phyloP scores from a whole-genome alignment of 345 rosid species.

The Sonneratia caseolaris region DNA sequence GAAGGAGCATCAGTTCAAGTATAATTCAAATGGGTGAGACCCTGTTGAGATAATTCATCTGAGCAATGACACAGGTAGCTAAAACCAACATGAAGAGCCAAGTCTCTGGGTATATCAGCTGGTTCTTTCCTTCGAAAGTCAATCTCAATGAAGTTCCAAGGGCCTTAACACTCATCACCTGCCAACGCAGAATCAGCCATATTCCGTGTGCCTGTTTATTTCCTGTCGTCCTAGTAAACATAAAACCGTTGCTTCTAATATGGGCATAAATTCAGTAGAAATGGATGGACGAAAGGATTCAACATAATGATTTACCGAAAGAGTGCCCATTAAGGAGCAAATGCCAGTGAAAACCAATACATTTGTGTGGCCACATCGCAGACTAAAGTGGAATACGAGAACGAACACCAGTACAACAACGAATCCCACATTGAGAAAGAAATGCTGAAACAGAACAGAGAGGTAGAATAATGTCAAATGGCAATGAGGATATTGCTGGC shows the following conservation, averaged over 20 bases:
- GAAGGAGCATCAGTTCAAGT: neutral
- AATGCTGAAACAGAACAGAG: slow-evolving; percentile 50
- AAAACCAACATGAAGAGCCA: slow-evolving; percentile 78
- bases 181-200: neutral
- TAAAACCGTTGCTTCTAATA: neutral
- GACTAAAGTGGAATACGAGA: slow-evolving; percentile 62
- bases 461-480: neutral
- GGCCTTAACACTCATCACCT: slow-evolving; percentile 99
- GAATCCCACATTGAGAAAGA: slow-evolving; percentile 49
- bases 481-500: neutral
- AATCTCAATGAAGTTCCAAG: slow-evolving; percentile 83
- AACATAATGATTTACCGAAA: slow-evolving; percentile 47
- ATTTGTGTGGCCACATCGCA: slow-evolving; percentile 66
- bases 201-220: neutral
- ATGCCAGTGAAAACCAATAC: slow-evolving; percentile 81
- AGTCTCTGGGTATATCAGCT: slow-evolving; percentile 65
- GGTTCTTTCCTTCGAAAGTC: slow-evolving; percentile 88
- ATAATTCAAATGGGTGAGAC: slow-evolving; percentile 21
- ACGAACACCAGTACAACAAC: slow-evolving; percentile 71
- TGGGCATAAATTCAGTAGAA: too few relatives aligned
- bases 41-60: slow-evolving; percentile 92
- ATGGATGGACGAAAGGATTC: neutral
- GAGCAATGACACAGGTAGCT: slow-evolving; percentile 60
- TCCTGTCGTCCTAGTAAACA: neutral
- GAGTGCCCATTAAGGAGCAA: slow-evolving; percentile 93